Conservation (phyloP, 1,139 yeast genomes). For the Blastobotrys petasosporus region DNA sequence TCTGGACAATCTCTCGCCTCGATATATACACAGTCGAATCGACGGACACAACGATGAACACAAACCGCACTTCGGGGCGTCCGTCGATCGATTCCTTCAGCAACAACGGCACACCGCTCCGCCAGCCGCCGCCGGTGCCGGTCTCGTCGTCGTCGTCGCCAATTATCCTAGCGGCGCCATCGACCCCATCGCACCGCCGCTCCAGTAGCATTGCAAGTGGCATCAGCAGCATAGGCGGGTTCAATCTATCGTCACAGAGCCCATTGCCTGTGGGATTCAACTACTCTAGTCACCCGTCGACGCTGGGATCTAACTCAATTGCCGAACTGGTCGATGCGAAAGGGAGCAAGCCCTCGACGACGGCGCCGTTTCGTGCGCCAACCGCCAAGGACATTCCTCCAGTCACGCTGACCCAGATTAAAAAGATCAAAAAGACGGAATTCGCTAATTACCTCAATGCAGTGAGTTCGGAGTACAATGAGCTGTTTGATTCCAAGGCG, state of each 20-base stretch:
- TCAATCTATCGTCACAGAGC: conserved; percentile 4
- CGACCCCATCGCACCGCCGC: conserved; percentile 12
- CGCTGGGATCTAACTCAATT: conserved; percentile 74
- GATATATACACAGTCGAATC: background rate
- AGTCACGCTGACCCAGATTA: conserved; percentile 57
- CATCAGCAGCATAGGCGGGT: conserved; percentile 12
- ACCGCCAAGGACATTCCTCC: conserved; percentile 82
- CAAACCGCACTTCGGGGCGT: conserved; percentile 3
- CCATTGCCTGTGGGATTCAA: conserved; percentile 22
- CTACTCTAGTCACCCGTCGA: conserved; percentile 14
- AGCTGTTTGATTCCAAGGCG: conserved; percentile 16
- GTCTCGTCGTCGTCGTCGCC: conserved; percentile 2
- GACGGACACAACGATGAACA: background rate
- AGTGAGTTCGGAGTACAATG: conserved; percentile 48
- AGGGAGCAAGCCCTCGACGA: background rate
- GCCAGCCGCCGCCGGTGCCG: conserved; percentile 2
- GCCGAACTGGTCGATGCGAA: conserved; percentile 54
- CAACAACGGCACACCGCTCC: conserved; percentile 1
- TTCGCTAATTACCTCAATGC: conserved; percentile 44
- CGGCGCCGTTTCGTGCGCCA: conserved; percentile 51
- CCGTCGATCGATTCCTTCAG: conserved; percentile 7
- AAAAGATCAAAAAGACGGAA: conserved; percentile 45
- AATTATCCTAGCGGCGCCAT: background rate
- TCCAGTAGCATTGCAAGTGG: conserved; percentile 17
- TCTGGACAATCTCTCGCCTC: background rate